Conservation (phyloP, 2,329 filamentous ascomycete genomes). For the Reticulascus tulasneorum region DNA sequence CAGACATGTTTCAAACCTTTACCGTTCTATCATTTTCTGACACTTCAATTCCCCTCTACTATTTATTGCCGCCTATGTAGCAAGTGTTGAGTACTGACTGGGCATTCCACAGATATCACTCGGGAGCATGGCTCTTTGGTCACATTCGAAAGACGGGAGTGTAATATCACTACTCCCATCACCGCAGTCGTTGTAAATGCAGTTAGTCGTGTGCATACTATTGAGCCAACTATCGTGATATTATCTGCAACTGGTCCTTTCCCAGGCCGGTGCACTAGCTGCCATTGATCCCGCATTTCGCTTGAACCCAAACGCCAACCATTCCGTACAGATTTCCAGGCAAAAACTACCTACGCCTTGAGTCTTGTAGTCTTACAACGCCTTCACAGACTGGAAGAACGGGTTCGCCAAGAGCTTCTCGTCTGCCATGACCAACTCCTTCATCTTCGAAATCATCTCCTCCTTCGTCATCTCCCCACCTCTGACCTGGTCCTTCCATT, state of each 20-base stretch:
- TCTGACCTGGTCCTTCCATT: constrained; percentile 78
- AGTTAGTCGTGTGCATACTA: no score
- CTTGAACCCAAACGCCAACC: constrained; percentile 1
- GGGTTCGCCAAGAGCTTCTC: constrained; percentile 59
- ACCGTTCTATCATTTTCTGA: constrained; percentile 25
- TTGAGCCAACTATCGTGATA: no score
- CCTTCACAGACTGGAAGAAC: constrained; percentile 66
- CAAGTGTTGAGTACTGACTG: no score
- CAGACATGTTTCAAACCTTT: constrained; percentile 34
- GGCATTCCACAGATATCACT: neutral
- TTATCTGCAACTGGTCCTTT: no score
- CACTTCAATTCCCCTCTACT: neutral
- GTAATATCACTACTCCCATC: no score
- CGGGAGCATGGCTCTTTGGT: neutral
- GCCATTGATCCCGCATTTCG: neutral
- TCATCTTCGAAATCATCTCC: constrained; percentile 75
- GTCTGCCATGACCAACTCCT: constrained; percentile 72
- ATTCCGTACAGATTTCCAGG: constrained; percentile 5
- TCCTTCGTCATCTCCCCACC: constrained; percentile 60
- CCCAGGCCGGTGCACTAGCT: no score
- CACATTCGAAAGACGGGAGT: neutral
- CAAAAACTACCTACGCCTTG: neutral
- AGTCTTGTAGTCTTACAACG: constrained; percentile 40
- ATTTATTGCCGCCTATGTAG: no score
- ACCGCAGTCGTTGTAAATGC: no score